phyloP scores from a whole-genome alignment of 1,284 basidiomycete species.

The Singerocomus rubriflavus region DNA sequence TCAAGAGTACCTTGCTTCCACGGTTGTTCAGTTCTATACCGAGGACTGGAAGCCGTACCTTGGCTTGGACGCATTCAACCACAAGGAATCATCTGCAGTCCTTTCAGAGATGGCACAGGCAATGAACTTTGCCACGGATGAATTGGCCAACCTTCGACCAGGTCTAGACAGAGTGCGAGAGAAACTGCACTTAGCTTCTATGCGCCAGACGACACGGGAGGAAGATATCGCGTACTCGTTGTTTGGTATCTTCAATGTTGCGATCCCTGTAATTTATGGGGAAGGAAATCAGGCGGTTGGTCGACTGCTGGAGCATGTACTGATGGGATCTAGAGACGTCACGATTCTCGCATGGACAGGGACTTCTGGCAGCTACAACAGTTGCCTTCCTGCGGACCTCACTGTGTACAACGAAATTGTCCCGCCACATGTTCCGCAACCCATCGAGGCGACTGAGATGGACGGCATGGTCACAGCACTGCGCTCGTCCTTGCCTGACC shows the following conservation, averaged over 20 bases:
- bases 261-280: not conserved
- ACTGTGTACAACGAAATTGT: constrained; percentile 9
- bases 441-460: not conserved
- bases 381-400: constrained; percentile 9
- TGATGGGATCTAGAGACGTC: not conserved
- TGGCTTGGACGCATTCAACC: too few species aligned
- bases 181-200: not conserved
- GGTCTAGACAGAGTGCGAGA: not conserved
- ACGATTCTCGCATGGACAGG: not conserved
- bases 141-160: not conserved
- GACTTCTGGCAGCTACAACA: constrained; percentile 1
- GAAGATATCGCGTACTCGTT: not conserved
- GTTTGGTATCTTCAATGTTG: not conserved
- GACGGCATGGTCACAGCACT: not conserved
- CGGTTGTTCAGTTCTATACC: too few species aligned
- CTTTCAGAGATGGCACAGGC: not conserved
- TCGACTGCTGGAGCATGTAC: too few species aligned
- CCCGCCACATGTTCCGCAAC: constrained; percentile 3
- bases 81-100: too few species aligned
- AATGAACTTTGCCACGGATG: not conserved
- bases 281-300: not conserved
- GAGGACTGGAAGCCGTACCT: too few species aligned
- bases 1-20: not conserved
- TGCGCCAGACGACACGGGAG: too few species aligned
- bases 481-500: not conserved